Conservation (phyloP, 164 flowering plant species). For the Warburgia ugandensis region DNA sequence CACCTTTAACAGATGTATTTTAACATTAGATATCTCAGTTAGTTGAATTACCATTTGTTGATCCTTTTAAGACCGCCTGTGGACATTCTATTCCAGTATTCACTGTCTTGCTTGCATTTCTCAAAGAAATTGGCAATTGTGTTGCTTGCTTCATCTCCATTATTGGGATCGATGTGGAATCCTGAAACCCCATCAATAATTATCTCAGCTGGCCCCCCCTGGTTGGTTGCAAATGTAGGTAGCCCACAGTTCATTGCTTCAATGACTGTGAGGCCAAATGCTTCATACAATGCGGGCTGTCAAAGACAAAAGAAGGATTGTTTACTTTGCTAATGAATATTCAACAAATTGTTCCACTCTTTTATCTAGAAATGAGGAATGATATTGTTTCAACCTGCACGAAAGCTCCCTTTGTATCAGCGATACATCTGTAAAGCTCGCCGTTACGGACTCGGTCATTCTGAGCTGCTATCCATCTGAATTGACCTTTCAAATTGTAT, state of each 20-base stretch:
- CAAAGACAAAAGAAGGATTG: not conserved
- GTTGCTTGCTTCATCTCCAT: slow-evolving; percentile 73
- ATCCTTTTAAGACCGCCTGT: slow-evolving; percentile 61
- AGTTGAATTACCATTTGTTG: slow-evolving; percentile 72
- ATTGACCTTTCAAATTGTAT: slow-evolving; percentile 68
- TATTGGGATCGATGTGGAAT: slow-evolving; percentile 73
- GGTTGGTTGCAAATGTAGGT: slow-evolving; percentile 87
- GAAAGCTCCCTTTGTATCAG: slow-evolving; percentile 89
- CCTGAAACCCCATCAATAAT: slow-evolving; percentile 88
- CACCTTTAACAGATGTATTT: no score
- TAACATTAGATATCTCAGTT: no score
- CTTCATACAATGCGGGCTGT: slow-evolving; percentile 85
- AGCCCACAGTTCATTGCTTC: slow-evolving; percentile 97
- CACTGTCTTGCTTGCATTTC: slow-evolving; percentile 59
- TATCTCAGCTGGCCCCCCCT: slow-evolving; percentile 97
- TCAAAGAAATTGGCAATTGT: slow-evolving; percentile 85
- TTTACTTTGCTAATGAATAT: not conserved
- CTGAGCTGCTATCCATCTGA: slow-evolving; percentile 97
- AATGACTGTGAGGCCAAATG: slow-evolving; percentile 87
- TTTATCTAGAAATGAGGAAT: not conserved
- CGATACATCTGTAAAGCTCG: slow-evolving; percentile 80
- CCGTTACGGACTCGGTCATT: slow-evolving; percentile 66
- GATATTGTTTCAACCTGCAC: slow-evolving; percentile 48
- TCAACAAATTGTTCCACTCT: no score
- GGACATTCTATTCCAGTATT: slow-evolving; percentile 61